These are phyloP conservation scores for Malus fusca DNA, from an alignment of 306 rosid genomes.

Conservation along the genomic window DNA sequence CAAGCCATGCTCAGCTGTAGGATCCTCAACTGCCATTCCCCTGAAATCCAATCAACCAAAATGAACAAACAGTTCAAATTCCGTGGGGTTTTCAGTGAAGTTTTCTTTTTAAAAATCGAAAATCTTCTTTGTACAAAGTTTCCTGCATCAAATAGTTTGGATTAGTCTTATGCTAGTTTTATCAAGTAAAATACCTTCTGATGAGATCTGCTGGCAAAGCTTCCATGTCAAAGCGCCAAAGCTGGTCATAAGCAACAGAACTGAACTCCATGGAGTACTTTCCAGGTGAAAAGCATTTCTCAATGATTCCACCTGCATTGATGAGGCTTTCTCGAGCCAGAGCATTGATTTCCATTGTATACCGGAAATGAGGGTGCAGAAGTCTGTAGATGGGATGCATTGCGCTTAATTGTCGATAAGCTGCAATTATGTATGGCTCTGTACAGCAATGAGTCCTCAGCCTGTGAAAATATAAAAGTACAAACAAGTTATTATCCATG, in stretches of 20 bases:
- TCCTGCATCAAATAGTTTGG: background rate
- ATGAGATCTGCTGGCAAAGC: slow-evolving; percentile 38
- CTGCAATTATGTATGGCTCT: slow-evolving; percentile 35
- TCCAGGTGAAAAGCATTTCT: slow-evolving; percentile 18
- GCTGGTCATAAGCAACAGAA: slow-evolving; percentile 26
- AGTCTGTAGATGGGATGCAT: slow-evolving; percentile 38
- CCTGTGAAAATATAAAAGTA: slow-evolving; percentile 4
- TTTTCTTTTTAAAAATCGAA: background rate
- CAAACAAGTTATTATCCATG: background rate
- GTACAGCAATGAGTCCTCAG: slow-evolving; percentile 23
- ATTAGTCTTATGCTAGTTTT: background rate
- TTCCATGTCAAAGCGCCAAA: slow-evolving; percentile 34
- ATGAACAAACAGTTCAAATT: background rate
- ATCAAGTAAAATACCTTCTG: slow-evolving; percentile 13
- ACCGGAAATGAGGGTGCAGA: slow-evolving; percentile 39
- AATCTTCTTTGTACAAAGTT: background rate
- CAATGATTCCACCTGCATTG: slow-evolving; percentile 35
- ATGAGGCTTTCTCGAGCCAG: slow-evolving; percentile 26
- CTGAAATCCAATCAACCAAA: background rate
- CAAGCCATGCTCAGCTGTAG: slow-evolving; percentile 27
- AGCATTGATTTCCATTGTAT: slow-evolving; percentile 38
- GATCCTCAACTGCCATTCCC: slow-evolving; percentile 39
- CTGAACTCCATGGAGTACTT: slow-evolving; percentile 24
- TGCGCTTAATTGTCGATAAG: slow-evolving; percentile 28
- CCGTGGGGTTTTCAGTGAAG: no score